Percentiles rank a stretch among this genome's conserved stretches.
Conservation (phyloP, 176 grass and related monocot species). For the Musa beccarii region DNA sequence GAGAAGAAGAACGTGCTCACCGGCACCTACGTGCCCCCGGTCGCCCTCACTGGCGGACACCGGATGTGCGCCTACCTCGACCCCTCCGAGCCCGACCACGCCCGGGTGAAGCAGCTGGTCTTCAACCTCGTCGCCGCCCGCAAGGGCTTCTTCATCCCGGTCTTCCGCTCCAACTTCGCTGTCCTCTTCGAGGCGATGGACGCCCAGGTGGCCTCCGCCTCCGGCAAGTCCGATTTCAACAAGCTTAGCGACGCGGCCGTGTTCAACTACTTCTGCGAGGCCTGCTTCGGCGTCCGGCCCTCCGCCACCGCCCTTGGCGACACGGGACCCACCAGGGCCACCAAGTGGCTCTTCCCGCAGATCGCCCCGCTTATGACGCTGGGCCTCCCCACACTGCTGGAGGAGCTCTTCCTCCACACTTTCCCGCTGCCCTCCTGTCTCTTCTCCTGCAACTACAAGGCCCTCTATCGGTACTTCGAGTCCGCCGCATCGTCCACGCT, state of each 20-base stretch:
- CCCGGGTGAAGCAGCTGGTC: constrained; percentile 39
- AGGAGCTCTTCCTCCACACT: constrained; percentile 58
- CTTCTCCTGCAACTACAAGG: constrained; percentile 46
- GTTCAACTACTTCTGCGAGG: constrained; percentile 47
- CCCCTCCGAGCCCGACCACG: constrained; percentile 42
- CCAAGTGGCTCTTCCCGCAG: constrained; percentile 54
- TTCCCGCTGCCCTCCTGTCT: constrained; percentile 46
- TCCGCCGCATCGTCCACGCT: constrained; percentile 25
- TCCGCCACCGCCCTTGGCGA: constrained; percentile 37
- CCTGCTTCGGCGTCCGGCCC: constrained; percentile 32
- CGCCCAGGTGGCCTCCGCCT: not conserved
- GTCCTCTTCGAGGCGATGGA: constrained; percentile 34
- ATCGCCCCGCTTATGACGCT: constrained; percentile 48
- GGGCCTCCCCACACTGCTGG: constrained; percentile 34
- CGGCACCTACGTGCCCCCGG: constrained; percentile 55
- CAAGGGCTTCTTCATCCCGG: constrained; percentile 32
- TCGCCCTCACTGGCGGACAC: constrained; percentile 45
- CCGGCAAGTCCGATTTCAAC: constrained; percentile 39
- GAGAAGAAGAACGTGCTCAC: constrained; percentile 64
- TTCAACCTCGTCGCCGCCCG: constrained; percentile 35
- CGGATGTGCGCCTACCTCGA: constrained; percentile 57
- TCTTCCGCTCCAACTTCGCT: constrained; percentile 29
- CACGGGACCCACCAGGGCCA: constrained; percentile 21
- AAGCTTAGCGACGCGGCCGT: constrained; percentile 24
- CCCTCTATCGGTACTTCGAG: constrained; percentile 38